These are phyloP conservation scores for Tricladium varicosporioides DNA, from an alignment of 2,329 filamentous ascomycete genomes.

Conservation along the genomic window DNA sequence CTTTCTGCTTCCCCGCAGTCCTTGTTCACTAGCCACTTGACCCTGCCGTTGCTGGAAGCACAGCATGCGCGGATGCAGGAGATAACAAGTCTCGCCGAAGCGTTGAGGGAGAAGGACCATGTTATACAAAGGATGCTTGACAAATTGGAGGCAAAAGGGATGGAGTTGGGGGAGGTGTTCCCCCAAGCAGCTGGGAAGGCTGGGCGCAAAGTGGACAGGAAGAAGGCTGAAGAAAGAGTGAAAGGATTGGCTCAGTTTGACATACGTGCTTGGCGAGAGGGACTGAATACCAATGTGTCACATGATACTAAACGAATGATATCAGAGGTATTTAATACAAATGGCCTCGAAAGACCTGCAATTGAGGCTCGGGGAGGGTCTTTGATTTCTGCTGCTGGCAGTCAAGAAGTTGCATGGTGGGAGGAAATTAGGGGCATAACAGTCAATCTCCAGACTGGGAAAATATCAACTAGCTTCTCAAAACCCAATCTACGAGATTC, in stretches of 20 bases:
- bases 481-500: conserved; percentile 1
- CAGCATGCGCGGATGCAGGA: conserved; percentile 44
- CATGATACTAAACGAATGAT: conserved; percentile 20
- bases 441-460: conserved; percentile 20
- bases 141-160: conserved; percentile 48
- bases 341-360: not conserved
- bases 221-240: conserved; percentile 37
- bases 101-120: conserved; percentile 51
- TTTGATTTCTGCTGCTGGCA: not conserved
- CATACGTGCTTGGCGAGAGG: conserved; percentile 23
- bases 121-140: conserved; percentile 54
- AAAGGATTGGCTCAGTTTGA: conserved; percentile 49
- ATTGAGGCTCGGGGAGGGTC: too few relatives aligned
- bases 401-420: conserved; percentile 26
- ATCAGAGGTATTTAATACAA: conserved; percentile 22
- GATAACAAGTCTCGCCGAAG: conserved; percentile 41
- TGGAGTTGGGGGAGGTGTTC: conserved; percentile 50
- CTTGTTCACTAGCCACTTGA: conserved; percentile 43
- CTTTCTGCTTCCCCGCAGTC: conserved; percentile 42
- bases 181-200: conserved; percentile 39
- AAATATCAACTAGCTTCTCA: conserved; percentile 18
- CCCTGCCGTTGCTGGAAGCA: conserved; percentile 46
- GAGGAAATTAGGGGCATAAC: conserved; percentile 27
- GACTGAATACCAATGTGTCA: conserved; percentile 3
- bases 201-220: conserved; percentile 39